Evolutionary conservation across 768 basidiomycete genomes (phyloP).

Genomic region (Podaxis sp.): DNA sequence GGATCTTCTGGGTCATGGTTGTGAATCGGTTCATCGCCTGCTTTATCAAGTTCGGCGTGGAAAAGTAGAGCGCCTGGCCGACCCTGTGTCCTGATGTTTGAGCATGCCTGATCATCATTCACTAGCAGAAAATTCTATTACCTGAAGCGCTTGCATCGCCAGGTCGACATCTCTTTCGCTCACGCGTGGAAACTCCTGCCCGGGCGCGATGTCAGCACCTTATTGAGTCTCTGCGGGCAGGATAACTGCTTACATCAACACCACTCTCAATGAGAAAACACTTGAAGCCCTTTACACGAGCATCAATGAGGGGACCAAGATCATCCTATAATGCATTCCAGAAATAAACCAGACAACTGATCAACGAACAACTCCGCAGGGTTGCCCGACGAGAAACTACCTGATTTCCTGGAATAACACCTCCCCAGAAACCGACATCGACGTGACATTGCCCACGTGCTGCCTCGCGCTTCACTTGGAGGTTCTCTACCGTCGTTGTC

Average conservation of each 20-base stretch:
- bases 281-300: constrained; percentile 94
- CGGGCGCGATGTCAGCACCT: constrained; percentile 9
- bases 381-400: constrained; percentile 27
- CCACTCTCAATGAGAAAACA: constrained; percentile 96
- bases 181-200: constrained; percentile 93
- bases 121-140: constrained; percentile 22
- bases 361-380: constrained; percentile 8
- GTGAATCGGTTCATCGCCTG: constrained; percentile 8
- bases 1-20: constrained; percentile 25
- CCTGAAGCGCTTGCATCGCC: constrained; percentile 77
- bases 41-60: constrained; percentile 79
- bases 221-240: background rate
- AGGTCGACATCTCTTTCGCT: constrained; percentile 57
- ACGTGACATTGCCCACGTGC: constrained; percentile 71
- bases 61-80: constrained; percentile 75
- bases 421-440: constrained; percentile 93
- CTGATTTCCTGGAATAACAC: constrained; percentile 89
- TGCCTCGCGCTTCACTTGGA: constrained; percentile 65
- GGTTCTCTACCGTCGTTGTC: constrained; percentile 79
- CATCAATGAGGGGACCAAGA: constrained; percentile 67
- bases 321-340: constrained; percentile 42
- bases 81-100: constrained; percentile 37
- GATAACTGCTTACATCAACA: constrained; percentile 68
- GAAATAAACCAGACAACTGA: background rate
- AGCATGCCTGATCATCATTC: constrained; percentile 4